Evolutionary conservation across 129 eudicot genomes (phyloP), one percentile per base, ranked within the genome.

Genomic region (Rutidosis leptorrhynchoides): DNA sequence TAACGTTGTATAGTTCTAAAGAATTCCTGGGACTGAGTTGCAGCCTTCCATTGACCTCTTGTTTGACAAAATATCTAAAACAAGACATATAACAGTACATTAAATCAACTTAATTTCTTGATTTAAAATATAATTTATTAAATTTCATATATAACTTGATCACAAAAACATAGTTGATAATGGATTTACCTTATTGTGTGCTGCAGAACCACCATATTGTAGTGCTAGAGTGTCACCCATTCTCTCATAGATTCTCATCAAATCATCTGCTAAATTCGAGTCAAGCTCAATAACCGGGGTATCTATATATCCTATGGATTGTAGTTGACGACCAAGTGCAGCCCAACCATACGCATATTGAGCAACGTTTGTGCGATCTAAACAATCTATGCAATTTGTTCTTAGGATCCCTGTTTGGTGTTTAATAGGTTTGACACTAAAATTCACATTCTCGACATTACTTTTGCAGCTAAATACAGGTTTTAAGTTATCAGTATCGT

Each of bases 181-280:
- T 21, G 64, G 29, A n/a, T 59, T 40, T 79, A 94, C 99, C 99
- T 94, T 94, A 81, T 94, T 94, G 71, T 94, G 99, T 26, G 99
- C 99, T 29, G 97, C 95, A 76, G 99, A 94, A 46, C 99, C 99
- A 62, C 99, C 95, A 70, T 94, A 94, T 55, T 94, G 99, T 21
- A 94, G 62, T 19, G 99, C 95, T 73, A 94, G 80, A 23, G 93
- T 89, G 79, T 94, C 97, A n/a, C 99, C 99, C 99, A 94, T 94
- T 37, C 76, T 87, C 80, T 94, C 97, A 77, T 94, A 94, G 40
- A 75, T 45, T 68, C 71, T 83, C 99, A 94, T 94, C 40, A 94
- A 73, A 71, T 79, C 81, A 65, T 84, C 85, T 10, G 88, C 90
- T 77, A 89, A 76, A 65, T 81, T 72, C 42, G 89, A 87, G 65